Evolutionary conservation across 805 yeast genomes (phyloP), one percentile per base, ranked within the genome.

Genomic region (Saturnispora mendoncae): DNA sequence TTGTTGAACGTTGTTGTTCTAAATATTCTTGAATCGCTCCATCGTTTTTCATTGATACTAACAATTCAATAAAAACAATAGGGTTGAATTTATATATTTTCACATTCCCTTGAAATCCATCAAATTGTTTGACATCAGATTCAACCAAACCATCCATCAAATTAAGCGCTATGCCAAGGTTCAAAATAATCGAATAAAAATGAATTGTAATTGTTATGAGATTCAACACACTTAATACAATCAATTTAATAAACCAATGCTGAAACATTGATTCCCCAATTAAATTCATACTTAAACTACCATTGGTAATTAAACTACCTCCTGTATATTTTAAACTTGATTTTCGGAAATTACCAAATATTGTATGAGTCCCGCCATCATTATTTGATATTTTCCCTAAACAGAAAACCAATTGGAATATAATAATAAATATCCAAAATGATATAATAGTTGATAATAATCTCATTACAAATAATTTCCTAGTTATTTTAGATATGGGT

Each of bases 61-160:
- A 49, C n/a, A 45, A 24, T 3, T 42, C 49, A 4, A 52, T 36
- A 19, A 56, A 52, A 2, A 64, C 53, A 4, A 50, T 21, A 7
- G 69, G 68, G 39, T 64, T 60, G 4, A 71, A 53, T 20, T 54
- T 55, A 6, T 65, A 58, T 2, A 68, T 54, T 15, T 53, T 45
- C 1, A 66, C 56, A 21, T 62, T 54, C 0, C 78, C 77, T 33
- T 67, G 66, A 46, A 62, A 68, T 1, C 76, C 77, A 50, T 72
- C 75, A 29, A 51, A 56, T 19, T 50, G 53, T 28, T 28, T 25
- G 6, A n/a, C 10, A 27, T 30, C 19, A 5, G 23, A 41, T 46
- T 12, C 31, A 46, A 19, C 23, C n/a, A 14, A 57, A 31, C 25
- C 66, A 28, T 38, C 62, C 43, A 35, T 47, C 30, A 50, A 56